A percentile compares a stretch with the other conserved stretches of the same genome.
These are phyloP conservation scores for Salix suchowensis DNA, from an alignment of 345 rosid genomes.

Conservation along the genomic window DNA sequence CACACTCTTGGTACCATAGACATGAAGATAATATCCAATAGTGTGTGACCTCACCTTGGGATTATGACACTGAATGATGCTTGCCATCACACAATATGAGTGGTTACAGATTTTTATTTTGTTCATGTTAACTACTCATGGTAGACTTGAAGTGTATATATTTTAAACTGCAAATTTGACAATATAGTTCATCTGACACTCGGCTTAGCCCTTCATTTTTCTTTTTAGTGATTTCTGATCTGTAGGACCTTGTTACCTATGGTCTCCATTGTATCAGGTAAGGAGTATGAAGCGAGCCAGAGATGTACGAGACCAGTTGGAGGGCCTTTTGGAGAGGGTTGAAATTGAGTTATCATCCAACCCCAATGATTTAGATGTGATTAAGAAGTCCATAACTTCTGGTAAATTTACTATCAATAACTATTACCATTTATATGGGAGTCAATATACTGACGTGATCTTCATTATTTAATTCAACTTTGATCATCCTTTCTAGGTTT, in stretches of 20 bases:
- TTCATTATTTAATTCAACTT: conserved; percentile 11
- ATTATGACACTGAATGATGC: background rate
- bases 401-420: conserved; percentile 37
- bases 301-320: conserved; percentile 88
- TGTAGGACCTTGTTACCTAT: conserved; percentile 10
- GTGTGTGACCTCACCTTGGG: background rate
- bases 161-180: background rate
- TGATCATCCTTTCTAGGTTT: conserved; percentile 47
- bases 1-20: background rate
- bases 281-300: conserved; percentile 98
- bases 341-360: conserved; percentile 76
- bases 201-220: background rate
- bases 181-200: background rate
- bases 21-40: background rate
- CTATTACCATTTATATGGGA: conserved; percentile 1
- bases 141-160: background rate
- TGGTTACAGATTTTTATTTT: too few species aligned
- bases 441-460: background rate
- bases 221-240: background rate
- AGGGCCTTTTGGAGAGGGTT: conserved; percentile 93
- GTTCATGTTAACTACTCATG: background rate
- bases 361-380: conserved; percentile 58
- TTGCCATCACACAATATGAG: background rate
- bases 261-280: conserved; percentile 47
- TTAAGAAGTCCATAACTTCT: conserved; percentile 77